Base-by-base conservation (phyloP, 2,329 filamentous ascomycete genomes). In the Aspergillus floridensis region DNA sequence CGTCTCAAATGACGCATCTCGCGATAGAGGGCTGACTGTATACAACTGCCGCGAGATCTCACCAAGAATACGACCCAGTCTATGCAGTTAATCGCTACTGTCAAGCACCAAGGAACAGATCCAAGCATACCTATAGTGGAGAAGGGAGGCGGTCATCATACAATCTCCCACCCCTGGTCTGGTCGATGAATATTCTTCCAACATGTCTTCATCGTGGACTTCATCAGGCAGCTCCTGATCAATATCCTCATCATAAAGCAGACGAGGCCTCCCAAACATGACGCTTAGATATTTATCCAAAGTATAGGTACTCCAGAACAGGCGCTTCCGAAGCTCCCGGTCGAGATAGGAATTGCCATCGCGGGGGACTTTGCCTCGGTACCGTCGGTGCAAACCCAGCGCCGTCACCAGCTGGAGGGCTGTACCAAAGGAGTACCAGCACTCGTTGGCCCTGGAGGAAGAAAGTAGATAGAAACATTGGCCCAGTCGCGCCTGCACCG, bases 281-380 rank as follows among this genome's bases (percentile, higher is more conserved):
- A 86, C 83, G 24, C 84, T 83, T 1, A 88, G 74, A 58, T 88
- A 88, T 53, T 84, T 86, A 66, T 89, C 86, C 1, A 88, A 72
- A 0, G 82, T 83, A 65, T 88, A 88, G 0, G 83, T 81, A 3
- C 81, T 81, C 86, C 86, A 88, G 55, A 89, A 88, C 0, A 85
- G 80, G 7, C 86, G 76, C 58, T 83, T 83, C 1, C 82, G 78
- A 47, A 83, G 82, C 60, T 88, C 84, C 44, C 71, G 63, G n/a
- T 77, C 72, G 16, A 78, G 59, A 52, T 72, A 72, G 2, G 68
- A 67, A 16, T 63, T 67, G 10, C 69, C 67, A 8, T 69, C 71
- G 24, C 72, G 71, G 11, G 66, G 69, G 10, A 65, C 49, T 48
- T 71, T 72, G 5, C 63, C 64, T 0, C 70, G 63, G 44, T 63